These are phyloP conservation scores for Yamadazyma siamensis DNA, from an alignment of 1,139 yeast species.

Conservation along the genomic window DNA sequence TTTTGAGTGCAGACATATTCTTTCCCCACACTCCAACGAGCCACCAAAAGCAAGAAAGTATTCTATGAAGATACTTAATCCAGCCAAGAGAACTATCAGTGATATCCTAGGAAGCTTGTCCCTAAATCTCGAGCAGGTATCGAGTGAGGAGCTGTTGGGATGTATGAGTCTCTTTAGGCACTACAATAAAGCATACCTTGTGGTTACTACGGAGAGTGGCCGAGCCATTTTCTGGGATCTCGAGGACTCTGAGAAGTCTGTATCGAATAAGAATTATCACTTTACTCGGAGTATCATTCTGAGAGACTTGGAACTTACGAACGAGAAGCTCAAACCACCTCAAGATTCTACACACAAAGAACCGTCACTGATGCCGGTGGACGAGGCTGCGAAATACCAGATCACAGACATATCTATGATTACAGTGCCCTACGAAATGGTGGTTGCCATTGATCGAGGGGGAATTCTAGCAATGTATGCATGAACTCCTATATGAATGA, in stretches of 20 bases:
- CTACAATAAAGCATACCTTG: constrained; percentile 12
- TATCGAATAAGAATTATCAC: constrained; percentile 15
- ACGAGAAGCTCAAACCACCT: constrained; percentile 4
- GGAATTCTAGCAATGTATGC: no score
- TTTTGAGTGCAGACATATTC: constrained; percentile 58
- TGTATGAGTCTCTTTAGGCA: constrained; percentile 8
- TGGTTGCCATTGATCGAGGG: constrained; percentile 59
- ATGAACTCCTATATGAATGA: no score
- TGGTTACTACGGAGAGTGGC: constrained; percentile 26
- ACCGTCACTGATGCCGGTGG: no score
- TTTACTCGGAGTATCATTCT: constrained; percentile 12
- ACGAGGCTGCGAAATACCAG: no score
- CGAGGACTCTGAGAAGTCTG: constrained; percentile 22
- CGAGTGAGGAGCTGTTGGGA: constrained; percentile 1
- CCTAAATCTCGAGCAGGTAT: constrained; percentile 7
- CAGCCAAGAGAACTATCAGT: constrained; percentile 5
- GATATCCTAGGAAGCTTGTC: constrained; percentile 11
- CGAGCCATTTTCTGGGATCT: constrained; percentile 34
- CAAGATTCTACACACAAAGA: no score
- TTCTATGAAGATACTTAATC: constrained; percentile 9
- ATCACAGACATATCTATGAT: no score
- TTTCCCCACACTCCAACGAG: constrained; percentile 13
- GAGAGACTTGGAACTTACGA: constrained; percentile 8
- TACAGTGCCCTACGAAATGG: constrained; percentile 47
- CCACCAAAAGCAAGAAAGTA: constrained; percentile 9